A percentile compares a stretch with the other conserved stretches of the same genome.
These are phyloP conservation scores for Aschersonia sp. DNA, from an alignment of 2,329 filamentous ascomycete species.

Conservation along the genomic window DNA sequence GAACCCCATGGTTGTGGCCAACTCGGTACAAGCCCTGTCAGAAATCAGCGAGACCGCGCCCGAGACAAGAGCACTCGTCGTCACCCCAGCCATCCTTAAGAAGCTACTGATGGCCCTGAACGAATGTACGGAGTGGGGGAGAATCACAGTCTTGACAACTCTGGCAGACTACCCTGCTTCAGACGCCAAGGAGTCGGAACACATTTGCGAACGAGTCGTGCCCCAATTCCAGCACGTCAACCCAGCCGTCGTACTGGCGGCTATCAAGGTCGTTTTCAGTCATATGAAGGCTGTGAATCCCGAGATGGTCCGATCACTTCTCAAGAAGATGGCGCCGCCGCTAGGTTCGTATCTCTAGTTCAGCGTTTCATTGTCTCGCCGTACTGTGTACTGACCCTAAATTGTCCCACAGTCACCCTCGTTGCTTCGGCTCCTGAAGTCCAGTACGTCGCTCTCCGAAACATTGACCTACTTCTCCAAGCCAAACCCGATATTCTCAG, in stretches of 20 bases:
- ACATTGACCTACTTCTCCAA: constrained; percentile 90
- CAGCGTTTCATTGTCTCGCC: neutral
- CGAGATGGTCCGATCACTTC: constrained; percentile 68
- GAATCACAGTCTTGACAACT: constrained; percentile 83
- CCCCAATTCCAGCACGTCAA: constrained; percentile 99
- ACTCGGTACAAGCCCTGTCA: constrained; percentile 83
- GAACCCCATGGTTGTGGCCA: constrained; percentile 98
- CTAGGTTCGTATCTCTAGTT: constrained; percentile 42
- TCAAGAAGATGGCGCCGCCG: constrained; percentile 98
- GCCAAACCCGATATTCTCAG: constrained; percentile 93
- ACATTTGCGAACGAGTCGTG: constrained; percentile 91
- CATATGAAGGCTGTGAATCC: constrained; percentile 79
- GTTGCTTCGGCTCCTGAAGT: constrained; percentile 94
- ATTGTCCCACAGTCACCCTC: constrained; percentile 55
- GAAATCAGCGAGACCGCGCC: constrained; percentile 86
- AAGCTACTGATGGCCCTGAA: constrained; percentile 94
- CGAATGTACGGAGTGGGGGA: constrained; percentile 96
- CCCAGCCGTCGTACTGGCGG: constrained; percentile 89
- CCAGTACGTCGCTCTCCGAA: constrained; percentile 89
- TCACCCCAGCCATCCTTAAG: constrained; percentile 73
- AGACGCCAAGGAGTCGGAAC: constrained; percentile 93
- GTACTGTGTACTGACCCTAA: neutral
- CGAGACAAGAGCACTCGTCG: constrained; percentile 73
- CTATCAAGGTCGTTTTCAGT: constrained; percentile 92
- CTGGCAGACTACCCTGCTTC: constrained; percentile 73